These are phyloP conservation scores for Solanum chaucha DNA, from an alignment of 257 asterid species.

Conservation along the genomic window DNA sequence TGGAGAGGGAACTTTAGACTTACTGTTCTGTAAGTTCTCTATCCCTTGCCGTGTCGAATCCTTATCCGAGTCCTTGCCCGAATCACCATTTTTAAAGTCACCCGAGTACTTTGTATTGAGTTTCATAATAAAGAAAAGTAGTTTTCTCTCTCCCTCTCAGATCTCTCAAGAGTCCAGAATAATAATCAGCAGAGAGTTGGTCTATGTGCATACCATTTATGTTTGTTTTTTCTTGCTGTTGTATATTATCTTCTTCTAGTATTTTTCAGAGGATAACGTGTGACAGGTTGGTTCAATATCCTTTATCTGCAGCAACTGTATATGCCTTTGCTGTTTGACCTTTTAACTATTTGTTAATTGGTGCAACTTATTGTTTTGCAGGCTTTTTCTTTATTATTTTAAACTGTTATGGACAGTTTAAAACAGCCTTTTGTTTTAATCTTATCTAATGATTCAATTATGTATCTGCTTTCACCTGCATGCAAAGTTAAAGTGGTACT, in stretches of 20 bases:
- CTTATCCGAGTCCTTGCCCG: background rate
- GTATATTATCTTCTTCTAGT: background rate
- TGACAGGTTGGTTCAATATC: background rate
- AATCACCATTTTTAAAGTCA: background rate
- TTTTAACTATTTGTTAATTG: background rate
- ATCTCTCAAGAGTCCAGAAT: background rate
- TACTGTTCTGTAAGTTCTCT: background rate
- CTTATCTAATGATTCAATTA: background rate
- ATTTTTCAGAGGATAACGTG: background rate
- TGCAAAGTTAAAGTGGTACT: background rate
- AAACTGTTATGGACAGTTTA: background rate
- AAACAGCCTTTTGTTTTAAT: background rate
- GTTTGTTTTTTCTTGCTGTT: background rate
- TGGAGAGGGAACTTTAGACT: background rate
- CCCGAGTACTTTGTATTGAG: background rate
- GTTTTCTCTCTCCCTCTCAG: background rate
- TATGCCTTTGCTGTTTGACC: background rate
- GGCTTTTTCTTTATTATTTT: background rate
- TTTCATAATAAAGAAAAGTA: background rate
- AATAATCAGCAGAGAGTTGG: background rate
- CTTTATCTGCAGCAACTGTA: background rate
- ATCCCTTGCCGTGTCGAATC: background rate
- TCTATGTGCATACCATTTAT: background rate
- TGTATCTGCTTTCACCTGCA: background rate
- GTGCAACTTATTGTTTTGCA: background rate